A percentile compares a stretch with the other conserved stretches of the same genome.
phyloP scores from a whole-genome alignment of 192 early-diverging fungal species.

The Coemansia sp. region DNA sequence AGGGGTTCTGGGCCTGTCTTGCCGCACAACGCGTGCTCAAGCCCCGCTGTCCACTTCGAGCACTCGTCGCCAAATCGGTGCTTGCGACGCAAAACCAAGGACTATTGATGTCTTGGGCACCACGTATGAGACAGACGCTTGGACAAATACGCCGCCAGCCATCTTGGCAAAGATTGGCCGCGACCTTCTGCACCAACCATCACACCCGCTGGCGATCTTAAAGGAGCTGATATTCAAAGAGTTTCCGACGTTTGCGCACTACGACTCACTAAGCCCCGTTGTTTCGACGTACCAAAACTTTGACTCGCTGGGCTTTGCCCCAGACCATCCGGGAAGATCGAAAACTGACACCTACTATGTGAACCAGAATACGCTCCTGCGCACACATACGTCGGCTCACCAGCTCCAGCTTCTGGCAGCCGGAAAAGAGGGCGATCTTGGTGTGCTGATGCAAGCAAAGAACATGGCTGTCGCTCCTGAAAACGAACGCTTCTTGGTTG shows the following conservation, averaged over 20 bases:
- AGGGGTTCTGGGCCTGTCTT: not conserved
- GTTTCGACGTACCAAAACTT: slow-evolving; percentile 86
- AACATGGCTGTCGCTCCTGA: slow-evolving; percentile 25
- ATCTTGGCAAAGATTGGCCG: slow-evolving; percentile 75
- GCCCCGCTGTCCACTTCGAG: not conserved
- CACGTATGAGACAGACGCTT: slow-evolving; percentile 54
- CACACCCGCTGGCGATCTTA: slow-evolving; percentile 87
- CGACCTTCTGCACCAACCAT: slow-evolving; percentile 69
- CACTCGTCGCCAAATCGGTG: not conserved
- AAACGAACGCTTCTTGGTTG: slow-evolving; percentile 73
- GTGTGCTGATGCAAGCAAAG: slow-evolving; percentile 23
- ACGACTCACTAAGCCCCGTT: slow-evolving; percentile 71
- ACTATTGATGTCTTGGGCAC: slow-evolving; percentile 20
- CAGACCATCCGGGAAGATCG: slow-evolving; percentile 78
- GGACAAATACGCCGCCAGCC: slow-evolving; percentile 74
- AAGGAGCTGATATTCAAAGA: slow-evolving; percentile 73
- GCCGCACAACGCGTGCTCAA: not conserved
- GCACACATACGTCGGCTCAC: slow-evolving; percentile 95
- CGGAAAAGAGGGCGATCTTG: slow-evolving; percentile 14
- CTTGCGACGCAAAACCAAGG: not conserved
- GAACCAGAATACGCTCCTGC: slow-evolving; percentile 71
- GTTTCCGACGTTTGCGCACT: slow-evolving; percentile 64
- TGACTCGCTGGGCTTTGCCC: slow-evolving; percentile 81
- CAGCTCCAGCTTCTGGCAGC: slow-evolving; percentile 73
- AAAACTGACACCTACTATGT: slow-evolving; percentile 93